Evolutionary conservation across 1,139 yeast genomes (phyloP), one percentile per base, ranked within the genome.

Genomic region (Hemisphaericaspora xylanilytica): DNA sequence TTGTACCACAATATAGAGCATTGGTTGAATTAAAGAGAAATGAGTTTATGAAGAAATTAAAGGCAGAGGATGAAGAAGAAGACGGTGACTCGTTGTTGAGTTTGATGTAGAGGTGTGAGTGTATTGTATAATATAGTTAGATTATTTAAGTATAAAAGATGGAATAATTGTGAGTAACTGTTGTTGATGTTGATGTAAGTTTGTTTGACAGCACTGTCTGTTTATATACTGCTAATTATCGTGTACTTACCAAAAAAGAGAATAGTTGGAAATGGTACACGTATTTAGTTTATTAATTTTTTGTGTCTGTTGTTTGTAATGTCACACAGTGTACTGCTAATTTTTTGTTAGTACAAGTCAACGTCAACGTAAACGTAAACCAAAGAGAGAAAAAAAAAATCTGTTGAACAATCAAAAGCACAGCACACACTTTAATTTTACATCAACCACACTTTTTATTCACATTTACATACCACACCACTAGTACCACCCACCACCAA

Each of bases 71-170:
- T 22, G 26, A 61, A 16, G 61, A 59, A 14, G 50, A 52, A 29
- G 69, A 66, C 7, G 65, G 62, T 16, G 65, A 60, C 13, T 50
- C 54, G 8, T 55, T 70, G 15, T 59, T 70, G 50, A 70, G 65
- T 35, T 52, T 70, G 38, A 56, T 60, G 44, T 60, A 50, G 21
- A 20, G 8, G 21, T 20, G 8, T 6, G 8, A 6, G 21, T 20
- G 21, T 18, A n/a, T 29, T 18, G 5, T 20, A 20, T 20, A 5
- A 20, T 20, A n/a, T 20, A 20, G 8, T 11, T 6, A 16, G 10
- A 17, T 17, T n/a, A n/a, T n/a, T n/a, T n/a, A 20, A 20, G 22
- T 9, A 20, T 20, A 20, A 6, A 20, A 20, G 22, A 6, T 20
- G 22, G 9, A 6, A 20, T 20, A 6, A 9, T 20, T 20, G 22